Base-by-base conservation (phyloP, 345 rosid genomes). In the Geranium rotundifolium region DNA sequence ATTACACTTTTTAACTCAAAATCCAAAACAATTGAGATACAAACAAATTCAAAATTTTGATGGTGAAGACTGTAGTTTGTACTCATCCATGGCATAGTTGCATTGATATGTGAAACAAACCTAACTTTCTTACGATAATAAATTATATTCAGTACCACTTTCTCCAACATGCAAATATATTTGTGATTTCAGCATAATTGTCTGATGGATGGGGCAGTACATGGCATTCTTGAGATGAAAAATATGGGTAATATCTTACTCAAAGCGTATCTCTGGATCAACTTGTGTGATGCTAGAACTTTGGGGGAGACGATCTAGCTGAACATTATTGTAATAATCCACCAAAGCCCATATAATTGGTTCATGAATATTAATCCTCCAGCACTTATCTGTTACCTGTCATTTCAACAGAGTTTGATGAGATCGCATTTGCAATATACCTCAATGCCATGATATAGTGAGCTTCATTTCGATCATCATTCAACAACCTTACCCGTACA, bases 351-450 rank as follows among this genome's bases (percentile, higher is more conserved):
- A 93, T 62, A 93, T 88, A 62, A 93, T 86, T 19, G 99, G 99
- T 76, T 93, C 99, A 73, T 93, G 96, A 70, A 90, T 84, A 75
- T 90, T 71, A 67, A 93, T 77, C 77, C 96, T 84, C 99, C 95
- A 93, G 58, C 79, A 72, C 75, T 81, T 81, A 20, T 93, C 97
- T 19, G 88, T 83, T 57, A 90, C 95, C 99, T 93, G 68, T 58
- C 72, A 73, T 65, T 27, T 27, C 57, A 65, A 67, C 2, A 69
- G 39, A 7, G 52, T 63, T 34, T 4, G 7, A 59, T 60, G n/a
- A 68, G 59, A 56, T 12, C 13, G 67, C 29, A 54, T 13, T 68
- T 71, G 66, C 50, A 34, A 67, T 66, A 58, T 5, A 30, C 19
- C 29, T 29, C 66, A 57, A 13, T 62, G 23, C 5, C 39, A 58